These are phyloP conservation scores for Alliaria petiolata DNA, from an alignment of 345 rosid genomes.

Conservation along the genomic window DNA sequence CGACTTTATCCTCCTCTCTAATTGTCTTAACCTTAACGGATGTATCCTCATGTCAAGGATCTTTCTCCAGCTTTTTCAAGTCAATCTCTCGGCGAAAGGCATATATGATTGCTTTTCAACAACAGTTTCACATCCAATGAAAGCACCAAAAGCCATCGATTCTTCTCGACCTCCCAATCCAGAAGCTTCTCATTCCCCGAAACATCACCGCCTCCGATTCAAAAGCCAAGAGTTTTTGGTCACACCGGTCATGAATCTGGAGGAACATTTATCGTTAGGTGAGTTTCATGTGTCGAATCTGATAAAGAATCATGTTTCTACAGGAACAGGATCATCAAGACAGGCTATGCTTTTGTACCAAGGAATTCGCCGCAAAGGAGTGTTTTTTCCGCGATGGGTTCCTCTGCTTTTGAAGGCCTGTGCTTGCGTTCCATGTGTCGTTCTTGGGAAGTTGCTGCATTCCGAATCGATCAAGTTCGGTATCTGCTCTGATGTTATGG, in stretches of 20 bases:
- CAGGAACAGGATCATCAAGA: conserved; percentile 38
- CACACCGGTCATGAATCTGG: neutral
- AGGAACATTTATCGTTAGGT: neutral
- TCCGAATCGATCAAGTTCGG: conserved; percentile 56
- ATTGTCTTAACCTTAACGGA: no score
- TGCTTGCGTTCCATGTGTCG: conserved; percentile 32
- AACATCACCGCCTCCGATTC: no score
- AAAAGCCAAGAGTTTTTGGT: no score
- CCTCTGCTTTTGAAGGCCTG: conserved; percentile 63
- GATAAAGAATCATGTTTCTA: conserved; percentile 37
- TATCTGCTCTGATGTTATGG: conserved; percentile 36
- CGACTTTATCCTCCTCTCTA: no score
- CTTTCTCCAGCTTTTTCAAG: no score
- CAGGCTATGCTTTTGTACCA: conserved; percentile 43
- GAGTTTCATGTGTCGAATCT: conserved; percentile 36
- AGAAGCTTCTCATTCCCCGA: no score
- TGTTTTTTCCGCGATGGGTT: conserved; percentile 37
- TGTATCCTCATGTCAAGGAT: no score
- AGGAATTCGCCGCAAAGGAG: conserved; percentile 41
- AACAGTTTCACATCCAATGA: no score
- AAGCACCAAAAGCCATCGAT: no score
- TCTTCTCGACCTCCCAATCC: no score
- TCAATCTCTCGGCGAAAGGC: no score
- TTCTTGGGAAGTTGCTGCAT: conserved; percentile 48
- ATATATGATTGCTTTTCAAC: no score